Percentiles rank a stretch among this genome's conserved stretches.
These are phyloP conservation scores for Puccinia sorghi DNA, from an alignment of 1,284 basidiomycete genomes.

Conservation along the genomic window DNA sequence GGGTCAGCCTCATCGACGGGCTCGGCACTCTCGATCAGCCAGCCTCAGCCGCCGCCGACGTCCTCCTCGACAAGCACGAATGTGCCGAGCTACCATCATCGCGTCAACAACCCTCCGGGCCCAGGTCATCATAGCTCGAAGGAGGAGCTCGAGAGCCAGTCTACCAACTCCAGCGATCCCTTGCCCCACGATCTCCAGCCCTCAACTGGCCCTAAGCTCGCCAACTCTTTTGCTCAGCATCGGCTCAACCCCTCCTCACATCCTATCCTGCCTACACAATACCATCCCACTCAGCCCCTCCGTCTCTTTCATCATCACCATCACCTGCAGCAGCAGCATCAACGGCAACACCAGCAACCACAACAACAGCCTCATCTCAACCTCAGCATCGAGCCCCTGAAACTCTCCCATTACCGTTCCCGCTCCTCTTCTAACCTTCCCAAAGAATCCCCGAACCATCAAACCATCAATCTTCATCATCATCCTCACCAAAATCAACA, in stretches of 20 bases:
- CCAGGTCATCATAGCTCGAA: background rate
- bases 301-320: background rate
- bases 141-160: conserved; percentile 1
- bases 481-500: conserved; percentile 1
- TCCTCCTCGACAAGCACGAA: background rate
- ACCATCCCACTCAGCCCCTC: background rate
- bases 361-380: background rate
- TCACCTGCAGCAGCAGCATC: background rate
- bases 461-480: background rate
- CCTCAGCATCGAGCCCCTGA: conserved; percentile 15
- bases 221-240: background rate
- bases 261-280: background rate
- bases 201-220: background rate
- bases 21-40: conserved; percentile 1
- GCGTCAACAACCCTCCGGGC: background rate
- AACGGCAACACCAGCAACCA: background rate
- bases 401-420: conserved; percentile 14
- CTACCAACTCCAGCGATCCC: background rate
- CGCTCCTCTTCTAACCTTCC: conserved; percentile 9
- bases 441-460: background rate
- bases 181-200: background rate
- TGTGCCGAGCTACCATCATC: background rate
- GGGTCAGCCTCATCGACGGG: conserved; percentile 10
- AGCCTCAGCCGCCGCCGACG: no score
- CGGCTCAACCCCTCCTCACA: background rate